These are phyloP conservation scores for Termitomyces bulborhizus DNA, from an alignment of 768 basidiomycete genomes.

Conservation along the genomic window DNA sequence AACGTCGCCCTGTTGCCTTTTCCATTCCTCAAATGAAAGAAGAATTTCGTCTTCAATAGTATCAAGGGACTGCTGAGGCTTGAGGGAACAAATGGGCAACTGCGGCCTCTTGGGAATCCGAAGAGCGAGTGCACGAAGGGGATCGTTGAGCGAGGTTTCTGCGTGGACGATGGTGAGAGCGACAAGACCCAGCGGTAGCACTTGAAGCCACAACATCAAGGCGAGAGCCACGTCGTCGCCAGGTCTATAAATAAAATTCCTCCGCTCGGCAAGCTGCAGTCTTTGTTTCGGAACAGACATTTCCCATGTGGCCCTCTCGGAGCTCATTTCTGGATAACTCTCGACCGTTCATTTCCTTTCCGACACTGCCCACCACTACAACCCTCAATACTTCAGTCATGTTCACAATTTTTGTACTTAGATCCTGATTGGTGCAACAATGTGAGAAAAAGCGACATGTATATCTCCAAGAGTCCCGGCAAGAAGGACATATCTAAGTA, in stretches of 20 bases:
- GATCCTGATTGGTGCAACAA: too few relatives aligned
- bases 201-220: conserved; percentile 10
- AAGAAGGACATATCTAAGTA: too few relatives aligned
- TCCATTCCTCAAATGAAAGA: conserved; percentile 88
- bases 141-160: conserved; percentile 42
- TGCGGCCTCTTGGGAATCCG: conserved; percentile 44
- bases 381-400: too few relatives aligned
- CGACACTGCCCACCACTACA: too few relatives aligned
- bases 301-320: too few relatives aligned
- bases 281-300: too few relatives aligned
- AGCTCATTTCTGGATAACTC: too few relatives aligned
- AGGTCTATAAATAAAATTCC: conserved; percentile 4
- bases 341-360: too few relatives aligned
- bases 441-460: too few relatives aligned
- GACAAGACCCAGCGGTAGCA: conserved; percentile 10
- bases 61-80: conserved; percentile 41
- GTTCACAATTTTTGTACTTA: too few relatives aligned
- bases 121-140: conserved; percentile 50
- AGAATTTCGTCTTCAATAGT: conserved; percentile 56
- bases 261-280: background rate
- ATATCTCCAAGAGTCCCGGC: too few relatives aligned
- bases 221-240: conserved; percentile 4
- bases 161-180: conserved; percentile 9
- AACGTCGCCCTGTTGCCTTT: conserved; percentile 45
- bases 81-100: conserved; percentile 64